Evolutionary conservation across 2,329 filamentous ascomycete species (phyloP).

Genomic region (Penicillium sp.): DNA sequence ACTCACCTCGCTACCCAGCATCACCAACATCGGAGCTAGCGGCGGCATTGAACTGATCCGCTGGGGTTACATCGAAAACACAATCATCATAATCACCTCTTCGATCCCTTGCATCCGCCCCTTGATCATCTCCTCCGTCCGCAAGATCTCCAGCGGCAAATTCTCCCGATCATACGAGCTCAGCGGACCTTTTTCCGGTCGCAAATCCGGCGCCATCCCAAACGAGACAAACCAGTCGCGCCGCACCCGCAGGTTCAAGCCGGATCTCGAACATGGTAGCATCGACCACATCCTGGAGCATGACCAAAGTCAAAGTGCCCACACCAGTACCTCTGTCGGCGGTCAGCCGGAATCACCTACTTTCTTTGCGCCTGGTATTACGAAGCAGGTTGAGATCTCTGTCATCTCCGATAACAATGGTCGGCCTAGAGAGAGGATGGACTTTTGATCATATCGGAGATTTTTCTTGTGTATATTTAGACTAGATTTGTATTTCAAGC

Average conservation of each 20-base stretch:
- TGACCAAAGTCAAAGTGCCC: conserved; percentile 7
- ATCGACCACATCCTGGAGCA: conserved; percentile 29
- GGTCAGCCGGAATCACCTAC: conserved; percentile 10
- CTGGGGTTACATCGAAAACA: conserved; percentile 33
- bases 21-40: conserved; percentile 28
- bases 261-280: conserved; percentile 23
- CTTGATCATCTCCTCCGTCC: conserved; percentile 32
- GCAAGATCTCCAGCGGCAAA: conserved; percentile 30
- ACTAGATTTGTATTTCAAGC: background rate
- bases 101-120: conserved; percentile 35
- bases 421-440: background rate
- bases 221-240: conserved; percentile 21
- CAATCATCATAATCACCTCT: conserved; percentile 34
- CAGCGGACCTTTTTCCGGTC: conserved; percentile 23
- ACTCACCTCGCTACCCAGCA: conserved; percentile 25
- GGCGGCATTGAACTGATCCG: conserved; percentile 31
- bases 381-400: conserved; percentile 32
- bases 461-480: background rate
- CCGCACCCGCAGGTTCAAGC: conserved; percentile 12
- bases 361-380: conserved; percentile 22
- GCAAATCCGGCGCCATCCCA: conserved; percentile 11
- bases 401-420: conserved; percentile 14
- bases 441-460: background rate
- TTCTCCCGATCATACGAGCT: conserved; percentile 32
- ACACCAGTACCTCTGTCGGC: conserved; percentile 13